Base-by-base conservation (phyloP, 768 basidiomycete genomes). In the Sarcodon sp. region DNA sequence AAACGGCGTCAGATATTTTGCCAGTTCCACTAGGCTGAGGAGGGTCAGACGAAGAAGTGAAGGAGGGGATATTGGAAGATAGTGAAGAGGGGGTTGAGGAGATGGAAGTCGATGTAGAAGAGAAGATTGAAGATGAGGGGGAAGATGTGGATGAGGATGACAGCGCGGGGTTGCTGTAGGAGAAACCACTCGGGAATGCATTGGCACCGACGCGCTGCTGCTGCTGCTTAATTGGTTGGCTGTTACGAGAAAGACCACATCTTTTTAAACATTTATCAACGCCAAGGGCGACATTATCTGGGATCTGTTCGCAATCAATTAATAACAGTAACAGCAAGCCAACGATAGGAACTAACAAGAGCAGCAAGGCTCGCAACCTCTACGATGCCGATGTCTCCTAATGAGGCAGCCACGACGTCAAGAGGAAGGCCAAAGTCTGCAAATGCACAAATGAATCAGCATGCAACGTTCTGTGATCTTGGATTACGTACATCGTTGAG, bases 281-380 rank as follows among this genome's bases (percentile, higher is more conserved):
- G 16, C 60, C 62, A 53, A 57, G 52, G 6, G 59, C 58, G 43
- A 63, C 47, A 57, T 60, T 59, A 51, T 61, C 59, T 18, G 62
- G 62, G 52, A 63, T 60, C 60, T 58, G 47, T 3, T 35, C 15
- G 44, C 8, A 13, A 13, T 41, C 11, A 41, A 27, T 16, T 5
- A 4, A 27, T 41, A 27, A 41, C 13, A 7, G 39, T 16, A 27
- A 35, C 10, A 4, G 34, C 11, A 18, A 9, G 44, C 33, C 33
- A 21, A 43, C n/a, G n/a, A 21, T 33, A 33, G 47, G 35, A 18
- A 34, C 55, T 21, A 33, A 58, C 60, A 55, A 53, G 53, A 6
- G 49, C 32, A 36, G 57, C 57, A 32, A 63, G 45, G 15, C 52
- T 53, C 4, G 49, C 55, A 46, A 63, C 54, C 35, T 61, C 58